Percentiles rank a stretch among this genome's conserved stretches.
Conservation (phyloP, 805 yeast species). For the Pichia exigua region DNA sequence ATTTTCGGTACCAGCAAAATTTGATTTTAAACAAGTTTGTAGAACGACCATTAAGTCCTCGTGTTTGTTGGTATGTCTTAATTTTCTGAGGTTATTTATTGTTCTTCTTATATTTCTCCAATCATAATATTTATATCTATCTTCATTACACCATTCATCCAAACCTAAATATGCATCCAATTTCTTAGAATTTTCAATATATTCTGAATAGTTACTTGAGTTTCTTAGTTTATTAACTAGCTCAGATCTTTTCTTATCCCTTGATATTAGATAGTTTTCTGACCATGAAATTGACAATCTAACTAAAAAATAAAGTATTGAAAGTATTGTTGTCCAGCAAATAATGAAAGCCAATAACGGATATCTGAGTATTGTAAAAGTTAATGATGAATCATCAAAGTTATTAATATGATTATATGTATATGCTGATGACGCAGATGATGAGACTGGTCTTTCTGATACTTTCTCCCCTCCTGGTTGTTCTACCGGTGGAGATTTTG, state of each 20-base stretch:
- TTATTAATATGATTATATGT: not conserved
- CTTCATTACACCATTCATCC: slow-evolving; percentile 57
- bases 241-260: slow-evolving; percentile 49
- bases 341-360: slow-evolving; percentile 50
- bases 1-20: slow-evolving; percentile 75
- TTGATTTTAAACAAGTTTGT: slow-evolving; percentile 60
- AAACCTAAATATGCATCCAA: slow-evolving; percentile 52
- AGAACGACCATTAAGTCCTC: slow-evolving; percentile 47
- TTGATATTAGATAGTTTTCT: slow-evolving; percentile 46
- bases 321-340: slow-evolving; percentile 46
- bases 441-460: not conserved
- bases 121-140: slow-evolving; percentile 61
- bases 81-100: slow-evolving; percentile 32
- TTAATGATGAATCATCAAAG: slow-evolving; percentile 17
- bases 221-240: slow-evolving; percentile 43
- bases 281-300: slow-evolving; percentile 55
- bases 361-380: slow-evolving; percentile 51
- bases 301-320: slow-evolving; percentile 41
- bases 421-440: not conserved
- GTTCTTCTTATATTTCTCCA: slow-evolving; percentile 49
- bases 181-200: slow-evolving; percentile 49
- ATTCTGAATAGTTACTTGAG: slow-evolving; percentile 49
- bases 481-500: not conserved
- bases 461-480: not conserved
- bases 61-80: slow-evolving; percentile 27